Percentiles rank a stretch among this genome's conserved stretches.
These are phyloP conservation scores for Gentiana straminea DNA, from an alignment of 257 asterid genomes.

Conservation along the genomic window DNA sequence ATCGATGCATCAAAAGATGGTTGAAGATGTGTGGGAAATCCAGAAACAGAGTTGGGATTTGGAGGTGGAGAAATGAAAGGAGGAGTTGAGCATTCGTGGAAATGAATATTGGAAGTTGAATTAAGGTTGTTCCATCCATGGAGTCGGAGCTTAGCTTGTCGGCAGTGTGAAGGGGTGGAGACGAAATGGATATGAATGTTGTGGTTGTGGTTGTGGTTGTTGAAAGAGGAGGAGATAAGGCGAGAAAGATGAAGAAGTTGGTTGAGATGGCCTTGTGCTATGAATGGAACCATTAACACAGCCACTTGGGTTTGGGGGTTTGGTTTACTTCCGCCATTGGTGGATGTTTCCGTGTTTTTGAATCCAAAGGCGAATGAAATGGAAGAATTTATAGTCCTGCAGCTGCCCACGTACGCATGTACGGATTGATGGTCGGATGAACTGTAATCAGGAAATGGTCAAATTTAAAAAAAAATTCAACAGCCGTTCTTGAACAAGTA, in stretches of 20 bases:
- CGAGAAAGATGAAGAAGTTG: conserved; percentile 21
- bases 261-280: conserved; percentile 68
- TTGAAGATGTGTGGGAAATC: conserved; percentile 14
- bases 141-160: conserved; percentile 30
- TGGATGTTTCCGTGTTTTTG: too few relatives aligned
- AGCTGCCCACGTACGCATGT: too few relatives aligned
- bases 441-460: too few relatives aligned
- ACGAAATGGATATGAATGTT: conserved; percentile 31
- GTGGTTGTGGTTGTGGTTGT: background rate
- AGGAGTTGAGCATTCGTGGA: conserved; percentile 20
- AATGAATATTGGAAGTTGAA: conserved; percentile 25
- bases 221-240: conserved; percentile 23
- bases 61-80: conserved; percentile 13
- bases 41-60: conserved; percentile 10
- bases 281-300: conserved; percentile 46
- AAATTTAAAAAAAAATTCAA: too few relatives aligned
- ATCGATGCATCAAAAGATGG: conserved; percentile 14
- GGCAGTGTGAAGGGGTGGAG: conserved; percentile 35
- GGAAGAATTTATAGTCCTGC: too few relatives aligned
- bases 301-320: conserved; percentile 8
- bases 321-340: too few relatives aligned
- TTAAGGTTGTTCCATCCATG: conserved; percentile 32
- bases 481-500: too few relatives aligned
- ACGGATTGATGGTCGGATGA: too few relatives aligned
- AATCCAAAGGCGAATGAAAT: too few relatives aligned